Conservation (phyloP, 371 early-diverging fungal species). For the Rhizopus arrhizus region DNA sequence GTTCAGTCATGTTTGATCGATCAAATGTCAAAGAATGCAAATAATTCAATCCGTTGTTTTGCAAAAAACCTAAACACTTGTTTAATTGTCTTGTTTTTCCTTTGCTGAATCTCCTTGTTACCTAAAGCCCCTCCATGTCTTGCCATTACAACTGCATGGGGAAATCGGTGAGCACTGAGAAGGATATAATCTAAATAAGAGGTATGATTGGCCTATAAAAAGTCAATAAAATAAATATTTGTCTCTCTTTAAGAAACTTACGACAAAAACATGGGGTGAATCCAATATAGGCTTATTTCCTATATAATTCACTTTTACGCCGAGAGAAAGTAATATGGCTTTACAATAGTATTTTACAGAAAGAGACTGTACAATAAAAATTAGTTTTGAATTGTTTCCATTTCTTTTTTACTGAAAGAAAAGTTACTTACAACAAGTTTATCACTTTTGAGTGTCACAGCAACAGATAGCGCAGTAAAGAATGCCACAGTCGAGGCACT, state of each 20-base stretch:
- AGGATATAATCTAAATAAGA: conserved; percentile 82
- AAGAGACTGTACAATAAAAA: conserved; percentile 35
- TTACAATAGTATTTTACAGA: conserved; percentile 65
- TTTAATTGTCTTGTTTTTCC: too few relatives aligned
- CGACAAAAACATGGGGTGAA: conserved; percentile 71
- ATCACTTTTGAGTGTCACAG: conserved; percentile 36
- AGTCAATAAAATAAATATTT: conserved; percentile 4
- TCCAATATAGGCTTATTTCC: conserved; percentile 63
- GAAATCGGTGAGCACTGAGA: conserved; percentile 70
- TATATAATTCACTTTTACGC: conserved; percentile 59
- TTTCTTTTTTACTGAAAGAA: neutral
- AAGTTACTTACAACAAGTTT: conserved; percentile 33
- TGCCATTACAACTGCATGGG: conserved; percentile 80
- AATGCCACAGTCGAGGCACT: conserved; percentile 38
- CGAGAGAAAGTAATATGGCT: conserved; percentile 64
- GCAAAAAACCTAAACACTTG: conserved; percentile 61
- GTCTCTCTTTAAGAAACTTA: conserved; percentile 13
- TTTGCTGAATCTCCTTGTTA: neutral
- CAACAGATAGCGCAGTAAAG: conserved; percentile 39
- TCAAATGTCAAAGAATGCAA: conserved; percentile 79
- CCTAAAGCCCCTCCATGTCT: conserved; percentile 55
- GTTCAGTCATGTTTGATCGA: conserved; percentile 70
- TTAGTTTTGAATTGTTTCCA: neutral
- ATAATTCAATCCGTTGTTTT: conserved; percentile 64
- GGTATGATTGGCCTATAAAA: conserved; percentile 72